Base-by-base conservation (phyloP, 2,329 filamentous ascomycete genomes). In the Fusarium sarcochroum region DNA sequence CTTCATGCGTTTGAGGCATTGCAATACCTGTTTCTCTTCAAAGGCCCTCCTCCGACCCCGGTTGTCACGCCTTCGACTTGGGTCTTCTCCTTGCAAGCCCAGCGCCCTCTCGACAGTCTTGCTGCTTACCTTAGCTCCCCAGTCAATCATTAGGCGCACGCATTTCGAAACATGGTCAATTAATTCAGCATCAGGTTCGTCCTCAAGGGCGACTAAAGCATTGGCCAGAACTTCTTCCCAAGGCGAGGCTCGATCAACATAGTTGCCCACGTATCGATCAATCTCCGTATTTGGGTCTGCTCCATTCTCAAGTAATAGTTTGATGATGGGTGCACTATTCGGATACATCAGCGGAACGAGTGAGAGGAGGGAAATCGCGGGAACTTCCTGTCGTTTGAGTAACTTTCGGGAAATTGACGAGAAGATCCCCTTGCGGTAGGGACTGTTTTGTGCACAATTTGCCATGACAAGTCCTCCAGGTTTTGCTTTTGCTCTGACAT, bases 171-270 rank as follows among this genome's bases (percentile, higher is more conserved):
- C 18, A 1, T 8, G 0, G 0, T 1, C 1, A 3, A 3, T 20
- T 13, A 3, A 17, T 10, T 14, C 37, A 10, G 6, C 6, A 14
- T 1, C 1, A 0, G 10, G 23, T 23, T 7, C 23, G 5, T 23
- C 23, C 23, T 5, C 5, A 13, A 11, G 10, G 10, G 9, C 27
- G 10, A 13, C 4, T 3, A 59, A 49, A 17, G 42, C 53, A 4
- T 30, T 20, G 0, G 53, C 46, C 5, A 65, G 4, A 0, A 65
- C n/a, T 1, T 27, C 41, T 8, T 65, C 62, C 62, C 62, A 65
- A 0, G 42, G 13, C 3, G 61, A 59, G 5, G n/a, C 4, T 7
- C 3, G n/a, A n/a, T n/a, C n/a, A n/a, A n/a, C n/a, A n/a, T n/a
- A n/a, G n/a, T n/a, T n/a, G n/a, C n/a, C n/a, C n/a, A n/a, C n/a